Base-by-base conservation (phyloP, 306 rosid species). In the Vigna mungo region DNA sequence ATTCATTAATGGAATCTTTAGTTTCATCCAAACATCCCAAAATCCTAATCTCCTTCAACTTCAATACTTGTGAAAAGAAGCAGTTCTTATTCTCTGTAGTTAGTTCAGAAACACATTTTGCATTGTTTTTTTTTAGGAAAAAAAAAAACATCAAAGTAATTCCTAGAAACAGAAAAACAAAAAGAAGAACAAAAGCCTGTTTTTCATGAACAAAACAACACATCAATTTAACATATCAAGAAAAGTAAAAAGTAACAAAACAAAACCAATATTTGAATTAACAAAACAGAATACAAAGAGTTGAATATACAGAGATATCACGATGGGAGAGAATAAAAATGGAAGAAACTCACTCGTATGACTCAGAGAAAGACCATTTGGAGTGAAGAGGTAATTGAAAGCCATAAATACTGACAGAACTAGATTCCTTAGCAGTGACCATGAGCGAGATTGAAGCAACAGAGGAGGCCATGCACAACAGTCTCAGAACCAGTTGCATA, bases 311-410 rank as follows among this genome's bases (percentile, higher is more conserved):
- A 39, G 60, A 27, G 70, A 15, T 44, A 76, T 65, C 63, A 8
- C 32, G 65, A 62, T 16, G 62, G 8, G 9, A 6, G 3, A 39
- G 43, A 32, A 21, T 5, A 21, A 15, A 18, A 44, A 21, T 6
- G 56, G 17, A 73, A 39, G 79, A 71, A 68, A 41, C 88, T 84
- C 85, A 94, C 97, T 84, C 87, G 74, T 87, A 90, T 1, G 96
- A 88, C 48, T 86, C 79, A 14, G 98, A 80, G 75, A 88, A 88
- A 23, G 96, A 89, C 98, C 98, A 95, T 68, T 89, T 89, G 65
- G 98, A 90, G 62, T 81, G 83, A 68, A 95, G 72, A 12, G 97
- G 92, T 1, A 92, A 82, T 14, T 54, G 67, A 74, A 92, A 87
- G 49, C 95, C 95, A 68, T 87, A 88, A 77, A 94, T 65, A 68